Percentiles rank a stretch among this genome's conserved stretches.
Evolutionary conservation across 2,329 filamentous ascomycete genomes (phyloP).

Genomic region (Fusarium azukiicola): DNA sequence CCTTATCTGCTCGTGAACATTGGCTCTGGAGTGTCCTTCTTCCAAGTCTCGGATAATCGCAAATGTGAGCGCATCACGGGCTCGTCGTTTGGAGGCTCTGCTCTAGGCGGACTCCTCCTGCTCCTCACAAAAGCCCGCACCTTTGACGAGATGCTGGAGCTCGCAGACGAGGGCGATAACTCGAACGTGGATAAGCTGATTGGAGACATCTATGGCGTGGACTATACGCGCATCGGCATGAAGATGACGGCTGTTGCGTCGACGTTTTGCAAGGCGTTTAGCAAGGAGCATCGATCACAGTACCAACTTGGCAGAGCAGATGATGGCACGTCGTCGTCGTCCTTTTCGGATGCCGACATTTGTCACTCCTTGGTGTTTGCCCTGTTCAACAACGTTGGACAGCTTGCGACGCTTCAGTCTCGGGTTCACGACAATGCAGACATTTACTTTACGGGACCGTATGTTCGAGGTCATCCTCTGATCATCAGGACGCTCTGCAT

Average conservation of each 20-base stretch:
- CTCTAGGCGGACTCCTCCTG: constrained; percentile 96
- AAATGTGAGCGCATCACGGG: constrained; percentile 95
- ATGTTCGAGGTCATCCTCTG: constrained; percentile 96
- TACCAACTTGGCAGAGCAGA: constrained; percentile 71
- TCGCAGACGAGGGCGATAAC: constrained; percentile 96
- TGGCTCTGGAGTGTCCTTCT: constrained; percentile 96
- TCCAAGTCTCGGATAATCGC: constrained; percentile 95
- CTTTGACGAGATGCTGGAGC: constrained; percentile 98
- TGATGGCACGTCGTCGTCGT: constrained; percentile 69
- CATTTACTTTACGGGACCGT: constrained; percentile 98
- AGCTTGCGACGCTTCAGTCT: constrained; percentile 97
- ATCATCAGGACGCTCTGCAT: constrained; percentile 93
- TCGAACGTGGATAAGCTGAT: constrained; percentile 97
- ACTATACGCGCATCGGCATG: constrained; percentile 96
- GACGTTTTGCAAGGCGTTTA: constrained; percentile 98
- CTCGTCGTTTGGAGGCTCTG: constrained; percentile 96
- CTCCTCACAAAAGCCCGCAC: constrained; percentile 93
- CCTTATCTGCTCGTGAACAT: constrained; percentile 99
- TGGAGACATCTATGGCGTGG: constrained; percentile 97
- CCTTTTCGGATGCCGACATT: constrained; percentile 91
- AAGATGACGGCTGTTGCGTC: constrained; percentile 98
- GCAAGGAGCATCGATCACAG: constrained; percentile 85
- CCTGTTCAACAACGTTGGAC: constrained; percentile 98
- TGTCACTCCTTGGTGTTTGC: constrained; percentile 95
- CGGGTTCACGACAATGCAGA: constrained; percentile 95